These are phyloP conservation scores for Epithele typhae DNA, from an alignment of 768 basidiomycete species.

Conservation along the genomic window DNA sequence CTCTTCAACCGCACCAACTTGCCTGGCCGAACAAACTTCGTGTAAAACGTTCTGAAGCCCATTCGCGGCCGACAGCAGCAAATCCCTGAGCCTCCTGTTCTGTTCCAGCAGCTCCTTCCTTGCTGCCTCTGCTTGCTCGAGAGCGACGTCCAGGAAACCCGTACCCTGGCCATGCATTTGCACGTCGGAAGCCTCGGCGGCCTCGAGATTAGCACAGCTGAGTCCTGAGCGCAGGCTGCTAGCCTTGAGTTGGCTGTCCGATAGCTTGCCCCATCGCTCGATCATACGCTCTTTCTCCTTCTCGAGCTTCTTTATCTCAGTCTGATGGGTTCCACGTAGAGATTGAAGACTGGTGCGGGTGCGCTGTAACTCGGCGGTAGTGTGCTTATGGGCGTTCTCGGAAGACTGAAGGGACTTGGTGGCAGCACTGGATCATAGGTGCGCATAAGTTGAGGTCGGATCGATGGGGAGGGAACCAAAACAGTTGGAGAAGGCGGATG, in stretches of 20 bases:
- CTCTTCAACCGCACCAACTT: constrained; percentile 43
- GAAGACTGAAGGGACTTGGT: constrained; percentile 51
- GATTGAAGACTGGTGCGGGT: constrained; percentile 66
- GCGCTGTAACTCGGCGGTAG: constrained; percentile 64
- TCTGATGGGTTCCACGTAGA: constrained; percentile 61
- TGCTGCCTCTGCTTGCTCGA: constrained; percentile 71
- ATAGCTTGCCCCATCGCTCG: constrained; percentile 71
- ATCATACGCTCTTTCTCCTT: constrained; percentile 71
- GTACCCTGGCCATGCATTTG: constrained; percentile 41
- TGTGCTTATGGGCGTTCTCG: constrained; percentile 68
- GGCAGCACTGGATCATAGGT: constrained; percentile 33
- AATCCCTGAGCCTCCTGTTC: constrained; percentile 53
- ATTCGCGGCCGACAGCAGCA: constrained; percentile 61
- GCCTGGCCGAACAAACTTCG: constrained; percentile 34
- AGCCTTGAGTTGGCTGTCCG: constrained; percentile 64
- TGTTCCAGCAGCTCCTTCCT: constrained; percentile 59
- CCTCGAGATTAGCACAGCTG: constrained; percentile 18
- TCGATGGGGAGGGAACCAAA: background rate
- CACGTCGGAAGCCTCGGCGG: constrained; percentile 36
- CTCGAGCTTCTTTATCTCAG: constrained; percentile 78
- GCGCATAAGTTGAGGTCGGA: background rate
- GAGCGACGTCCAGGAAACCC: constrained; percentile 57
- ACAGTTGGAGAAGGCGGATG: background rate
- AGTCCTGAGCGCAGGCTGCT: constrained; percentile 42
- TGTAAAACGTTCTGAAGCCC: constrained; percentile 55